Evolutionary conservation across 2,329 filamentous ascomycete genomes (phyloP).

Genomic region (Lasiodiplodia theobromae): DNA sequence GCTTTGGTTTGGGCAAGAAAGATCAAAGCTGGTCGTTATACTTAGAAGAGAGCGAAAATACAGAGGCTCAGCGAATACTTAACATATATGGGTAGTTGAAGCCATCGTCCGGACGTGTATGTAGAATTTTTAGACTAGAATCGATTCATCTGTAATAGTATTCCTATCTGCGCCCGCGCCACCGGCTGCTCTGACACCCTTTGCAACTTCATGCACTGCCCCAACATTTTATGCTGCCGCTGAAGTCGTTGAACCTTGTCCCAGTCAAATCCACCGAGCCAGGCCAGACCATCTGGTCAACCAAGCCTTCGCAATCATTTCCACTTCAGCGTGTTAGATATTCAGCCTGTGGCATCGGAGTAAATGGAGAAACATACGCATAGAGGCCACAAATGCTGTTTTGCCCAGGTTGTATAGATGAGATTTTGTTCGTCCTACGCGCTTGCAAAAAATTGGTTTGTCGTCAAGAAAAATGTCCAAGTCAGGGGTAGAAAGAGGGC

Average conservation of each 20-base stretch:
- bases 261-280: constrained; percentile 4
- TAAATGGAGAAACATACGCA: background rate
- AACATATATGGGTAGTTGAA: too few relatives aligned
- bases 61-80: background rate
- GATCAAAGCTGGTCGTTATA: background rate
- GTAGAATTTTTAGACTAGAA: too few relatives aligned
- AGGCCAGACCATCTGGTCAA: constrained; percentile 21
- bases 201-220: background rate
- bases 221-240: constrained; percentile 19
- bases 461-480: background rate
- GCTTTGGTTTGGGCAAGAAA: background rate
- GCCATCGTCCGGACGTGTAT: too few relatives aligned
- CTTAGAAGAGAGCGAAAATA: background rate
- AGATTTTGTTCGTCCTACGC: background rate
- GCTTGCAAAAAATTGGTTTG: background rate
- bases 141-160: too few relatives aligned
- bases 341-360: background rate
- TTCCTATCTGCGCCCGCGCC: too few relatives aligned
- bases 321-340: background rate
- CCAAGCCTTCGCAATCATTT: constrained; percentile 1
- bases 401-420: constrained; percentile 9
- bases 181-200: background rate
- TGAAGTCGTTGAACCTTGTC: constrained; percentile 12
- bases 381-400: constrained; percentile 7
- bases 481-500: background rate